Conservation (phyloP, 257 asterid genomes). For the Solanum chmielewskii region DNA sequence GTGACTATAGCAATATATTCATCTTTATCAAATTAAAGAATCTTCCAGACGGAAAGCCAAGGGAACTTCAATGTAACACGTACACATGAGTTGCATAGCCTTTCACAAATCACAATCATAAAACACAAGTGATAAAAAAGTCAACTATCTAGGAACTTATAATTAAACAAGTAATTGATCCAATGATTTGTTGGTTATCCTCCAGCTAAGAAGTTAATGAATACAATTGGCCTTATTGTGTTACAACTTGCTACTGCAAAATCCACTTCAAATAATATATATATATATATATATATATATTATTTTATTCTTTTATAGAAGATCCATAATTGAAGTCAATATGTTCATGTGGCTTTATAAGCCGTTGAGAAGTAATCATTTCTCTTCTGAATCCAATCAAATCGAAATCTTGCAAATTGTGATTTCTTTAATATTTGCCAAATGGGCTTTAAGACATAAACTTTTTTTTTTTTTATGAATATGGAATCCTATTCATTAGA, state of each 20-base stretch:
- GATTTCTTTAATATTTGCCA: neutral
- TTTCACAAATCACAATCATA: too few species aligned
- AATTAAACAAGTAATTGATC: neutral
- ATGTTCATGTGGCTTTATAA: neutral
- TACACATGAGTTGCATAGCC: neutral
- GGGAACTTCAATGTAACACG: neutral
- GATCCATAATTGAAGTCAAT: neutral
- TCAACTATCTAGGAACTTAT: neutral
- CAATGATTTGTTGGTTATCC: neutral
- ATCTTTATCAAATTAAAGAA: neutral
- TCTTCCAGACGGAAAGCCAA: neutral
- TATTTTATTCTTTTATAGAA: neutral
- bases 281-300: too few species aligned
- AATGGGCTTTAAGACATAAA: neutral
- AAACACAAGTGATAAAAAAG: neutral
- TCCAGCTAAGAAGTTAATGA: neutral
- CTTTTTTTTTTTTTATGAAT: neutral
- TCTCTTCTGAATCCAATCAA: neutral
- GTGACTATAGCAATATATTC: neutral
- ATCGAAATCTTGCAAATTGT: neutral
- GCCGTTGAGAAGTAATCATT: neutral
- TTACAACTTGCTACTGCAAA: neutral
- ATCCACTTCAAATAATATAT: neutral
- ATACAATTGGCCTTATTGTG: neutral
- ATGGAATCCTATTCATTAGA: neutral